phyloP scores from a whole-genome alignment of 805 yeast genomes.

The Kodamaea hsintzibuensis region DNA sequence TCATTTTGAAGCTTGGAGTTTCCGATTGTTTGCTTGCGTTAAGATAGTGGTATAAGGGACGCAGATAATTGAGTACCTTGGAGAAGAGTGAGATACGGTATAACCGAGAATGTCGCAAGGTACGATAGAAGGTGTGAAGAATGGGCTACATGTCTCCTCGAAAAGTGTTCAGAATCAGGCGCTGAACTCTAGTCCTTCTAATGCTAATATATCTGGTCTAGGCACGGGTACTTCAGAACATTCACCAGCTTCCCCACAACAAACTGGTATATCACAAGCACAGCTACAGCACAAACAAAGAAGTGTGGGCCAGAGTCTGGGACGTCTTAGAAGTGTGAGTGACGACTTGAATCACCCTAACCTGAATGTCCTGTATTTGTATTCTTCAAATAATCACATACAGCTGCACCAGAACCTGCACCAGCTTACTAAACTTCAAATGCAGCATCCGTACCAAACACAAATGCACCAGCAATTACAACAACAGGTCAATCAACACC shows the following conservation, averaged over 20 bases:
- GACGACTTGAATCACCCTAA: background rate
- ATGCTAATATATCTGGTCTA: background rate
- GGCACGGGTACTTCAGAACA: background rate
- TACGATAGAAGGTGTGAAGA: background rate
- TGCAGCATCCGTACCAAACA: background rate
- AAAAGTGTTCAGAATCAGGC: background rate
- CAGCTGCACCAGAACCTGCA: background rate
- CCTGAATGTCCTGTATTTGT: background rate
- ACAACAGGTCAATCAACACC: conserved; percentile 3
- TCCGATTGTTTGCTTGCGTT: background rate
- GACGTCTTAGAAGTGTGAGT: background rate
- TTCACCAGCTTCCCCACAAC: background rate
- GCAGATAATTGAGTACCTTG: background rate
- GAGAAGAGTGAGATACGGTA: background rate
- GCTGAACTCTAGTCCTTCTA: background rate
- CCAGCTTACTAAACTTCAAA: background rate
- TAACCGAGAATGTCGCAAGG: background rate
- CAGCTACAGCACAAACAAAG: background rate
- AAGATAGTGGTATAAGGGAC: background rate
- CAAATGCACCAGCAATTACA: conserved; percentile 13
- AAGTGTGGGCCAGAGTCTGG: background rate
- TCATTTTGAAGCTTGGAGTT: background rate
- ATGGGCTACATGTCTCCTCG: background rate
- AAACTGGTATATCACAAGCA: background rate
- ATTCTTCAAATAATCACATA: background rate